These are phyloP conservation scores for Annona squamosa DNA, from an alignment of 164 flowering plant species.

Conservation along the genomic window DNA sequence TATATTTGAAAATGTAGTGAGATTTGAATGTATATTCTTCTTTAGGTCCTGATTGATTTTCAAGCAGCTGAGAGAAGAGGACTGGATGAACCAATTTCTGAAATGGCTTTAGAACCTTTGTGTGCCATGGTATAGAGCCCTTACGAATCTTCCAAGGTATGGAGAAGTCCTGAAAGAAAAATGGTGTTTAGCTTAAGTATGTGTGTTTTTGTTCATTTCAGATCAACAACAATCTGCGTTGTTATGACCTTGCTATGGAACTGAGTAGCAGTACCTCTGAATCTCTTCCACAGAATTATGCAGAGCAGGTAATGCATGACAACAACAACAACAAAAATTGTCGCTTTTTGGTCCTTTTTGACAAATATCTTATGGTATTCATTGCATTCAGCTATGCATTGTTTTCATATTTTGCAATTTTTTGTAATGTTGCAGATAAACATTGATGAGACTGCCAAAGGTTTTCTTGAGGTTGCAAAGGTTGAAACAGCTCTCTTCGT, in stretches of 20 bases:
- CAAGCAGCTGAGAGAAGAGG: constrained; percentile 90
- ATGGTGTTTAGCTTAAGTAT: not conserved
- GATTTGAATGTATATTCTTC: not conserved
- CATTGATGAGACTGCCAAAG: constrained; percentile 97
- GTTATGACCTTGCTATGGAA: constrained; percentile 97
- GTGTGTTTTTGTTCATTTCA: constrained; percentile 19
- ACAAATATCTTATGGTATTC: not conserved
- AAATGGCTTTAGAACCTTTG: constrained; percentile 83
- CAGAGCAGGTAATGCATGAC: constrained; percentile 60
- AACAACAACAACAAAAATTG: not conserved
- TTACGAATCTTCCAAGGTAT: not conserved
- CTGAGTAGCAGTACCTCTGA: constrained; percentile 74
- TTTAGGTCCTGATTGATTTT: constrained; percentile 90
- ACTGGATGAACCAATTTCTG: constrained; percentile 92
- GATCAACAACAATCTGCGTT: constrained; percentile 93
- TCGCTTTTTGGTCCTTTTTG: not conserved
- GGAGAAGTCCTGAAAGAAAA: not conserved
- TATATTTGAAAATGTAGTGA: too few species aligned
- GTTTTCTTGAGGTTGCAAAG: constrained; percentile 97
- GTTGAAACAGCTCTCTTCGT: constrained; percentile 24
- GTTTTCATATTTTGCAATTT: not conserved
- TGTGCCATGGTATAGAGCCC: constrained; percentile 77
- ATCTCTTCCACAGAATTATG: constrained; percentile 88
- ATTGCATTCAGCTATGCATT: not conserved
- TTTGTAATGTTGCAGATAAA: constrained; percentile 45